Base-by-base conservation (phyloP, 495 filamentous ascomycete species). In the Bacidia gigantensis region DNA sequence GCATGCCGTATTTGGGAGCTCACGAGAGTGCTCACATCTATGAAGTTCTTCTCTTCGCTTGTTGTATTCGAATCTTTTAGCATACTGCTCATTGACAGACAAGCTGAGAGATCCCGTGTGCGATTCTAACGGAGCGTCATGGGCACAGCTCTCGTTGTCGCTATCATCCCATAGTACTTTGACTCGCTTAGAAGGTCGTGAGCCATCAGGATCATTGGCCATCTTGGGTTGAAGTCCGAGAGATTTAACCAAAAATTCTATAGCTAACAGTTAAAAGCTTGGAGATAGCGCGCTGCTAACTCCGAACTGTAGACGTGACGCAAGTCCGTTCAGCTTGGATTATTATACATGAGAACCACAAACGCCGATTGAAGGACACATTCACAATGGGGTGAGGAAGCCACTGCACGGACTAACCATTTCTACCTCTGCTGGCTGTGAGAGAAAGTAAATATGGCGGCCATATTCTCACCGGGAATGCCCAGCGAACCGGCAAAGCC, bases 21-120 rank as follows among this genome's bases (percentile, higher is more conserved):
- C 12, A 53, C n/a, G 32, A 35, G 45, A 51, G 53, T 49, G 74
- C 80, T 70, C 69, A 90, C 89, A 67, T 62, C 81, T 75, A n/a
- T 84, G 78, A 50, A 83, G 71, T 62, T 98, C 92, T 67, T 92
- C 88, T 24, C 92, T 79, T 69, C 90, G 92, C 72, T 96, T 95
- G 69, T 98, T 98, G 64, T 95, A 74, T 65, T 97, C 89, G 60
- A 96, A 97, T 35, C 87, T 73, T 58, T 78, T 78, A 50, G 92
- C 92, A 64, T 83, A 98, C 49, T 90, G 86, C 60, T 85, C 73
- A 65, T 98, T 98, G 69, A 98, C 80, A 60, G 5, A 7, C 29
- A 35, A 35, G 29, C 14, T 35, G 5, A 7, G 7, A 35, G 29
- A 5, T 14, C 14, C 29, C n/a, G n/a, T n/a, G n/a, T n/a, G n/a